Evolutionary conservation across 768 basidiomycete genomes (phyloP).

Genomic region (Lentinula sp.): DNA sequence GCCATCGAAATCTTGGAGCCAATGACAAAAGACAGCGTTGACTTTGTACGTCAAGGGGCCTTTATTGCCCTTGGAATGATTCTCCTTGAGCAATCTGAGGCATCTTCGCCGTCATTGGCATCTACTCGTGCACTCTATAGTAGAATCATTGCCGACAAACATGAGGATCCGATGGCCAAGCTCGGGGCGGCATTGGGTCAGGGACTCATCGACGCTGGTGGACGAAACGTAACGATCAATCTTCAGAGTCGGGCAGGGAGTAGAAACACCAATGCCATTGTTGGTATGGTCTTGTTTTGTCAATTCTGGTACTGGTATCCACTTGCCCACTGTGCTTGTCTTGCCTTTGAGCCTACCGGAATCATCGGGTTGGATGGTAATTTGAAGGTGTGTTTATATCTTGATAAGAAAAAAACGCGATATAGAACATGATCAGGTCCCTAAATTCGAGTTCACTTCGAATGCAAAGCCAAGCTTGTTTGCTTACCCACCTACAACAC

Average conservation of each 20-base stretch:
- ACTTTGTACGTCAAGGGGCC: constrained; percentile 98
- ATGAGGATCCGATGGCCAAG: constrained; percentile 97
- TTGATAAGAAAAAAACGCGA: neutral
- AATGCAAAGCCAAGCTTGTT: constrained; percentile 89
- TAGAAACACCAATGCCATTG: constrained; percentile 88
- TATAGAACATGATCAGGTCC: constrained; percentile 46
- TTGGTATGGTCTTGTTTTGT: constrained; percentile 97
- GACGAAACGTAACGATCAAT: constrained; percentile 92
- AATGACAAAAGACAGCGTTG: constrained; percentile 96
- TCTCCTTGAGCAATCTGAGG: constrained; percentile 93
- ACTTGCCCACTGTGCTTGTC: constrained; percentile 83
- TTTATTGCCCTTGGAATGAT: constrained; percentile 96
- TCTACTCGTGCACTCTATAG: constrained; percentile 78
- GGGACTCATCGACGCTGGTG: constrained; percentile 96
- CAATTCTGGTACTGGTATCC: constrained; percentile 99
- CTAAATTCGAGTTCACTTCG: constrained; percentile 86
- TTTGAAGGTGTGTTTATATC: constrained; percentile 53
- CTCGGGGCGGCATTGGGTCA: constrained; percentile 96
- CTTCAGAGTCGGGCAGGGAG: constrained; percentile 91
- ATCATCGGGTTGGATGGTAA: constrained; percentile 88
- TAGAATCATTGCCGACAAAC: constrained; percentile 92
- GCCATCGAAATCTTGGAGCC: constrained; percentile 96
- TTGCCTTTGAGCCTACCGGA: constrained; percentile 93
- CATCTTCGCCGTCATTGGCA: constrained; percentile 75
- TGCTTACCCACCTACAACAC: constrained; percentile 82